Percentiles rank a stretch among this genome's conserved stretches.
These are phyloP conservation scores for Neopestalotiopsis sp. DNA, from an alignment of 2,329 filamentous ascomycete species.

Conservation along the genomic window DNA sequence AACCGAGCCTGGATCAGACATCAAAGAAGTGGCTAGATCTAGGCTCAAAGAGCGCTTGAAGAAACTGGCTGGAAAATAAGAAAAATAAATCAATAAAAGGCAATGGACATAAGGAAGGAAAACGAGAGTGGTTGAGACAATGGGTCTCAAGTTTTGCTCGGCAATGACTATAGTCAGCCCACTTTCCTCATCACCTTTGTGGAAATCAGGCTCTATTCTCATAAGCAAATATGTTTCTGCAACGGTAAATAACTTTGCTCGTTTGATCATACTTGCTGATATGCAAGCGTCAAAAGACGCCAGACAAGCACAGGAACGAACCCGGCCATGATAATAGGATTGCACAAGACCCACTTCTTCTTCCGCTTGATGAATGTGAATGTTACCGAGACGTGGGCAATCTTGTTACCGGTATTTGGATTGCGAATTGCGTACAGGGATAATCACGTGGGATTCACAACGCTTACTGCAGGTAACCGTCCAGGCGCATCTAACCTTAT, in stretches of 20 bases:
- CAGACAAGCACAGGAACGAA: background rate
- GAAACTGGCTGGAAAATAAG: background rate
- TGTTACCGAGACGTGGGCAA: background rate
- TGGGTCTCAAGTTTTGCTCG: background rate
- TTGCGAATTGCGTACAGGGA: constrained; percentile 30
- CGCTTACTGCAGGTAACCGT: constrained; percentile 44
- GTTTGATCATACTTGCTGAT: background rate
- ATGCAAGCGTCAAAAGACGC: background rate
- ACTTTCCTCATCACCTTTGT: background rate
- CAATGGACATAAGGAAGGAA: background rate
- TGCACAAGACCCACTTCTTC: background rate
- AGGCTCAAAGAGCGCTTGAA: background rate
- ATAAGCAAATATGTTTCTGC: background rate
- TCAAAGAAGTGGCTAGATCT: background rate
- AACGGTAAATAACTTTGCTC: background rate
- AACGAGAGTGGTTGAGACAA: background rate
- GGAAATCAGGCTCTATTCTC: background rate
- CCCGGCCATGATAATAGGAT: background rate
- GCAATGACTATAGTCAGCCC: background rate
- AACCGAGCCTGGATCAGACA: constrained; percentile 11
- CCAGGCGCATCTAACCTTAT: constrained; percentile 42
- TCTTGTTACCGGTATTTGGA: constrained; percentile 25
- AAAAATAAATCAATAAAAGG: background rate
- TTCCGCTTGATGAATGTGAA: background rate
- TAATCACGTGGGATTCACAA: constrained; percentile 47